Evolutionary conservation across 1,284 basidiomycete species (phyloP), one percentile per base, ranked within the genome.

Genomic region (Wallemia mellicola): DNA sequence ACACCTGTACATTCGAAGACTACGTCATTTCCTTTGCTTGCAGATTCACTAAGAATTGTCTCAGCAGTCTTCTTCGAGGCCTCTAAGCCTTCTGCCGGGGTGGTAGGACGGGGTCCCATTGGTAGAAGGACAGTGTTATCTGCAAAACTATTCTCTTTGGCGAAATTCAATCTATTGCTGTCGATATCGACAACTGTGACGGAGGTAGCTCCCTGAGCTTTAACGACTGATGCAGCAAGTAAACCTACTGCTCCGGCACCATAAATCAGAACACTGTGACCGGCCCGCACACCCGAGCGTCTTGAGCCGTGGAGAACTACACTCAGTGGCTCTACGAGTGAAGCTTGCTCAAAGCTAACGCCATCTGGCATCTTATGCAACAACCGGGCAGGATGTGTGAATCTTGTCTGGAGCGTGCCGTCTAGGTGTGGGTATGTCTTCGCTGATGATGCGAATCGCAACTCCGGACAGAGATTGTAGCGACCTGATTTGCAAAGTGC

Each of bases 1-100:
- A 87, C 87, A 64, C 91, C 91, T 2, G 89, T 92, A 71, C 91
- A 95, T 70, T 95, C 91, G 66, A 89, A 86, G 32, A 94, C 81
- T 64, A 84, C 74, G 70, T 95, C 88, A 70, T 89, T 92, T 15
- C 88, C 89, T 28, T 85, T 80, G 24, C 75, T 73, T 0, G 62
- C 61, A n/a, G 64, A 63, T 3, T 61, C 28, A 7, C 62, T 25
- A 3, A 57, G 27, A 61, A 78, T 72, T 60, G 72, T 74, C 57
- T 67, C 64, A 22, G 68, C 65, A 2, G 71, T 76, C 62, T 79
- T 77, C 68, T 81, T 81, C 15, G 82, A 80, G 2, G 74, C 74
- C 59, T 77, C 76, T 32, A 86, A 74, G 62, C 78, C 76, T 59
- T 86, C 70, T 27, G 63, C 64, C 9, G 63, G 61, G 27, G 74